A percentile compares a stretch with the other conserved stretches of the same genome.
Conservation (phyloP, 805 yeast species). For the Monosporozyma yasuniensis region DNA sequence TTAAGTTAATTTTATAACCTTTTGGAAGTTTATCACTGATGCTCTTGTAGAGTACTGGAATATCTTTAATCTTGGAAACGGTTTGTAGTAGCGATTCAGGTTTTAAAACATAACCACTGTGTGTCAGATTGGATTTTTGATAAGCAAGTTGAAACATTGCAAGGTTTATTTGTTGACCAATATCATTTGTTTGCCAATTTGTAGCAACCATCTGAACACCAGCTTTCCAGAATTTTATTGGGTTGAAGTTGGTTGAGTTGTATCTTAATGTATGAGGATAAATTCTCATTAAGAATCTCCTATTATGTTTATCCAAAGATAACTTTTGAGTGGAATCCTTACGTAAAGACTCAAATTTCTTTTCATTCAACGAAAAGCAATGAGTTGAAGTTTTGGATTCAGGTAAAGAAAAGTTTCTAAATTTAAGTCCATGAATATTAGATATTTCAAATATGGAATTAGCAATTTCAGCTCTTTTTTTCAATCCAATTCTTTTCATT, state of each 20-base stretch:
- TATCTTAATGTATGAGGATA: slow-evolving; percentile 79
- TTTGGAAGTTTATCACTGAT: slow-evolving; percentile 7
- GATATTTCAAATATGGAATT: slow-evolving; percentile 22
- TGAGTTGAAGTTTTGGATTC: slow-evolving; percentile 76
- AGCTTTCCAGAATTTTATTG: slow-evolving; percentile 67
- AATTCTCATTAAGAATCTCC: slow-evolving; percentile 64
- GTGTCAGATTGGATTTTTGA: slow-evolving; percentile 24
- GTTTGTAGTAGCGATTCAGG: slow-evolving; percentile 41
- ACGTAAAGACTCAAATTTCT: slow-evolving; percentile 50
- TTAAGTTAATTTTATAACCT: slow-evolving; percentile 29
- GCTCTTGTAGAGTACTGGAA: slow-evolving; percentile 16
- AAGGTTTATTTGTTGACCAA: slow-evolving; percentile 81
- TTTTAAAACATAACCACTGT: slow-evolving; percentile 70
- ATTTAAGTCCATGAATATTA: slow-evolving; percentile 58
- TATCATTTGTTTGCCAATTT: slow-evolving; percentile 89
- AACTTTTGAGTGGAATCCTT: slow-evolving; percentile 48
- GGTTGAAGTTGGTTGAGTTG: slow-evolving; percentile 73
- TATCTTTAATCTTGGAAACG: slow-evolving; percentile 19
- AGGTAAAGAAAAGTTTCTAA: slow-evolving; percentile 74
- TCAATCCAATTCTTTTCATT: slow-evolving; percentile 29
- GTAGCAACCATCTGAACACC: slow-evolving; percentile 96
- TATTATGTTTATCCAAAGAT: slow-evolving; percentile 68
- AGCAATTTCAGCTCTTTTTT: slow-evolving; percentile 16
- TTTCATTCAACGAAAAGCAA: slow-evolving; percentile 80
- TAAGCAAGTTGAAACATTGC: slow-evolving; percentile 61